Conservation (phyloP, 2,329 filamentous ascomycete genomes). For the Huntiella savannae region DNA sequence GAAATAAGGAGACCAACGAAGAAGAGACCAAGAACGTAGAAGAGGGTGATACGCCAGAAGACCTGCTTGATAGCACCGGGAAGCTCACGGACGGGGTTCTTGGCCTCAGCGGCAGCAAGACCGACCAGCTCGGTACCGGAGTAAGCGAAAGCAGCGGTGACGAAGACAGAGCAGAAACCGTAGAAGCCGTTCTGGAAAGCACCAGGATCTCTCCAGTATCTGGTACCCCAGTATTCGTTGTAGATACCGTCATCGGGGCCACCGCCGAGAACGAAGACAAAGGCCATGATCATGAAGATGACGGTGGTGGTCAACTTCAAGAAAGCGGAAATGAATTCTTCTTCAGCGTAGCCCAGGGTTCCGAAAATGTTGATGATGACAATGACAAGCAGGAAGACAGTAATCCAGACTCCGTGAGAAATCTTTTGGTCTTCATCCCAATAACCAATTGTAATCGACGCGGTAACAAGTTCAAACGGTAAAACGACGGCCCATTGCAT, state of each 20-base stretch:
- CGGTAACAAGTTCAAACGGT: slow-evolving; percentile 32
- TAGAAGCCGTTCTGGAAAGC: slow-evolving; percentile 51
- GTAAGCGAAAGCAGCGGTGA: slow-evolving; percentile 51
- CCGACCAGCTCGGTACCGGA: slow-evolving; percentile 51
- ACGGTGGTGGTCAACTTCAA: slow-evolving; percentile 38
- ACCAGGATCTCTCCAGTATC: slow-evolving; percentile 25
- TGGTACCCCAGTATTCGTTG: slow-evolving; percentile 24
- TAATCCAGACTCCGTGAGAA: slow-evolving; percentile 32
- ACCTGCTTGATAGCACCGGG: slow-evolving; percentile 66
- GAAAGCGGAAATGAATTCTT: slow-evolving; percentile 35
- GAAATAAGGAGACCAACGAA: slow-evolving; percentile 28
- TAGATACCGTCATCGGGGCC: slow-evolving; percentile 28
- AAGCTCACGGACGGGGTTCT: slow-evolving; percentile 48
- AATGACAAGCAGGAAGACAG: slow-evolving; percentile 30
- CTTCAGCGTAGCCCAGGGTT: slow-evolving; percentile 32
- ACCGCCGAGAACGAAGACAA: slow-evolving; percentile 38
- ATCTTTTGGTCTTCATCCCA: slow-evolving; percentile 25
- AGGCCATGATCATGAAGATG: slow-evolving; percentile 42
- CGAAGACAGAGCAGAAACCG: slow-evolving; percentile 49
- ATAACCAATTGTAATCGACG: slow-evolving; percentile 29
- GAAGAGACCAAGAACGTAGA: slow-evolving; percentile 30
- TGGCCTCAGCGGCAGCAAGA: slow-evolving; percentile 48
- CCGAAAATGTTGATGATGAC: slow-evolving; percentile 35
- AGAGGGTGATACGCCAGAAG: slow-evolving; percentile 33
- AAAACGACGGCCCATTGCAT: slow-evolving; percentile 32